Base-by-base conservation (phyloP, 345 rosid species). In the Barbarea vulgaris region DNA sequence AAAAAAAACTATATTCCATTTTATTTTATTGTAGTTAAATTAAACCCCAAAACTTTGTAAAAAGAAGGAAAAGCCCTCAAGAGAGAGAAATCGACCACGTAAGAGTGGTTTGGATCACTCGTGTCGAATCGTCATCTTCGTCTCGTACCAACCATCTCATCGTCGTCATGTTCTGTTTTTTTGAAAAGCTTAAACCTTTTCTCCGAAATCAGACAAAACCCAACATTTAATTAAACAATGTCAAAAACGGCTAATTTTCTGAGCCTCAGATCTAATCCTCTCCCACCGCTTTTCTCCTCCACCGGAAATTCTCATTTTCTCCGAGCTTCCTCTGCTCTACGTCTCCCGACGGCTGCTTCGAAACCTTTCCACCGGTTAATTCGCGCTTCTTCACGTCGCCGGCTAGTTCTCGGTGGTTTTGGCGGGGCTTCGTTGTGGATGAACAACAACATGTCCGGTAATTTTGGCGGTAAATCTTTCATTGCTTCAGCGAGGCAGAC, bases 401-500 rank as follows among this genome's bases (percentile, higher is more conserved):
- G 90, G 22, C 28, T 85, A 9, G 81, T 85, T 47, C 58, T 91
- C 1, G 96, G 93, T 31, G 69, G 87, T 28, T 69, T 76, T 19
- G 31, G 14, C 52, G 93, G 94, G 15, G 81, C 79, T 56, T 83
- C 91, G 6, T 80, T 86, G 74, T 89, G 89, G 92, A 63, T 84
- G 84, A 82, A 65, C 76, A 85, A 80, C 87, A 84, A 84, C 47
- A 76, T 76, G 79, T 52, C 75, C 19, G 79, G 79, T 48, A 60
- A 47, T 17, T 30, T 60, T 68, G 83, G 79, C 44, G 76, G 77
- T 66, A 91, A 81, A 3, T 79, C 85, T 30, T 89, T 84, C 84
- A 70, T 86, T 31, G 97, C 94, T 76, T 89, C 89, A 19, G 98
- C 97, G 2, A 89, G 88, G 68, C 90, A 84, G 67, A 84, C 85